These are phyloP conservation scores for Yamadazyma friedrichii DNA, from an alignment of 1,139 yeast species.

Conservation along the genomic window DNA sequence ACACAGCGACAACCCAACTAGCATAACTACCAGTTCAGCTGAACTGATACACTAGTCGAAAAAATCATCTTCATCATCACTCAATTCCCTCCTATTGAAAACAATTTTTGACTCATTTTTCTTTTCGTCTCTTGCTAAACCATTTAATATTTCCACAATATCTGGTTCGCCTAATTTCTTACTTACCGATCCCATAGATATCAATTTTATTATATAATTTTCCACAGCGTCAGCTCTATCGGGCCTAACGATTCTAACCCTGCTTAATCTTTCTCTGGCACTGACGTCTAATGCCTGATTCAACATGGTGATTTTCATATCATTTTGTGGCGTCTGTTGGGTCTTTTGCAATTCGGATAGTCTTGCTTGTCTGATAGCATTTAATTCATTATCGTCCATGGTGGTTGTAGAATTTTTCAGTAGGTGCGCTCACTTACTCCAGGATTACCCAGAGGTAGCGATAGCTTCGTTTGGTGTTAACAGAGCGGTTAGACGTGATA, in stretches of 20 bases:
- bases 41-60: too few relatives aligned
- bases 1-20: too few relatives aligned
- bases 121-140: conserved; percentile 76
- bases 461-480: too few relatives aligned
- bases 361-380: conserved; percentile 87
- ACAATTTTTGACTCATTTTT: conserved; percentile 60
- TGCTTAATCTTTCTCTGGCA: conserved; percentile 84
- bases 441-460: too few relatives aligned
- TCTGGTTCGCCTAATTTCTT: conserved; percentile 76
- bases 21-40: too few relatives aligned
- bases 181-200: conserved; percentile 74
- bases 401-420: neutral
- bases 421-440: too few relatives aligned
- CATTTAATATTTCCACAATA: conserved; percentile 78
- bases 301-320: conserved; percentile 42
- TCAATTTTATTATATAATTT: conserved; percentile 68
- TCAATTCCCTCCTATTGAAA: conserved; percentile 24
- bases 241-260: conserved; percentile 87
- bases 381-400: conserved; percentile 79
- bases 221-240: conserved; percentile 94
- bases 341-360: conserved; percentile 73
- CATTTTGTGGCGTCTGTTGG: conserved; percentile 23
- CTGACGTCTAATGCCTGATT: conserved; percentile 73
- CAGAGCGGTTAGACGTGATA: too few relatives aligned
- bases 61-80: conserved; percentile 32